These are phyloP conservation scores for Raddia guianensis DNA, from an alignment of 176 grass and related monocot genomes.

Conservation along the genomic window DNA sequence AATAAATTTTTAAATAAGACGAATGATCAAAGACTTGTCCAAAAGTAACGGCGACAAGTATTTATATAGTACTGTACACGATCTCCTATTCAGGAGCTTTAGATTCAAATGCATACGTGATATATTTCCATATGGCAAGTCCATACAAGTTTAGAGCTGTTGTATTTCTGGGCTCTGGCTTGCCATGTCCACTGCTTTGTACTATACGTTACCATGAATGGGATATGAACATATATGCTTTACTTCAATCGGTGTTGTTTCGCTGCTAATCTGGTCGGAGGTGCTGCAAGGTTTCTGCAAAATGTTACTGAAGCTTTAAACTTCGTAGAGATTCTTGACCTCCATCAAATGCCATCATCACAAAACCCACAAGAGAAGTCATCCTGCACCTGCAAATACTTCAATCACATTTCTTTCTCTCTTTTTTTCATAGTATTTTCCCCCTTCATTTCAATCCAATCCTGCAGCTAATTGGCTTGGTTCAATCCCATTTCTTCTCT, in stretches of 20 bases:
- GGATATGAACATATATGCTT: constrained; percentile 34
- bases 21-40: too few species aligned
- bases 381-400: background rate
- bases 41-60: too few species aligned
- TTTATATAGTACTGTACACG: too few species aligned
- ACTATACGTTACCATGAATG: background rate
- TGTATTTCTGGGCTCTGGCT: too few species aligned
- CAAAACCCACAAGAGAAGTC: background rate
- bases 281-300: background rate
- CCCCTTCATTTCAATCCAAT: background rate
- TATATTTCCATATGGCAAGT: too few species aligned
- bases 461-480: too few species aligned
- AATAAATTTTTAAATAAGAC: too few species aligned
- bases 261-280: background rate
- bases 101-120: too few species aligned
- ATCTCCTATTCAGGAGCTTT: too few species aligned
- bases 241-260: constrained; percentile 29
- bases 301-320: background rate
- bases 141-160: background rate
- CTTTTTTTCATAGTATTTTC: background rate
- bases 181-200: too few species aligned
- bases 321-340: constrained; percentile 47
- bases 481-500: too few species aligned
- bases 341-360: constrained; percentile 36
- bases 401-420: background rate